Base-by-base conservation (phyloP, 306 rosid species). In the Cucurbita moschata region DNA sequence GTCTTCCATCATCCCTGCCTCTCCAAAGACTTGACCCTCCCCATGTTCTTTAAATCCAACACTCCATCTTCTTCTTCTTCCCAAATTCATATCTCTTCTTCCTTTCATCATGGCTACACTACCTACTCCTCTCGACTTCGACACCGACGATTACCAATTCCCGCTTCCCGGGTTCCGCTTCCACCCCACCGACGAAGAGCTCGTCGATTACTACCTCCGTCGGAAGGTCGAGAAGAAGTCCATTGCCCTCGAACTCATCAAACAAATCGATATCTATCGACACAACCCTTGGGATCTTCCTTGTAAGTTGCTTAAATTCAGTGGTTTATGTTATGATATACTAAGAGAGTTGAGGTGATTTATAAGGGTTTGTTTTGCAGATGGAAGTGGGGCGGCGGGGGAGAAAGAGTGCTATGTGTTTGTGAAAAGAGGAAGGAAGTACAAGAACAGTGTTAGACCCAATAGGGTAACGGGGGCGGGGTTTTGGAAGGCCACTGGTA, bases 171-270 rank as follows among this genome's bases (percentile, higher is more conserved):
- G 98, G 58, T 93, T 90, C 76, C 83, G 98, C 1, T 93, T 93
- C 67, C 97, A 93, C 66, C 98, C 98, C 4, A 93, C 98, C 4
- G 98, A 93, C 47, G 90, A 93, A 79, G 98, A 93, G 40, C 98
- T 93, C 13, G 89, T 93, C 6, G 83, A 85, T 23, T 93, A 90
- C 72, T 93, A 93, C 80, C 98, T 93, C 46, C 77, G 78, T 50
- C 80, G 98, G 75, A 93, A 90, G 81, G 90, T 93, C 40, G 83
- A 86, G 40, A 86, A 83, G 55, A 93, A 86, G 77, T 83, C 89
- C 1, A 66, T 84, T 75, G 30, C 75, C 68, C 47, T 93, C 1
- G 88, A 90, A n/a, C 90, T 88, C 84, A 93, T 93, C 92, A 87
- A 90, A 74, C 83, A 88, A 77, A 84, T 90, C 79, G 98, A 93